These are phyloP conservation scores for sweet orange (Citrus sinensis) DNA, from an alignment of 345 rosid species.

Conservation along the genomic window DVS_A1.0 CM039167.1:6992001-6992500, in stretches of 20 bases:
- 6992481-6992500: background rate
- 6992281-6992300: background rate
- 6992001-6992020: constrained; percentile 89
- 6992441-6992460: background rate
- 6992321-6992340: background rate
- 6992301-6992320: background rate
- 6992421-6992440: background rate
- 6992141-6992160: background rate
- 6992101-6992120: background rate
- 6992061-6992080: constrained; percentile 26
- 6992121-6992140: background rate
- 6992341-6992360: constrained; percentile 41
- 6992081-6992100: background rate
- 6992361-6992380: constrained; percentile 63
- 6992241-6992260: background rate
- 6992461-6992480: background rate
- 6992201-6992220: background rate
- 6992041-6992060: constrained; percentile 85
- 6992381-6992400: constrained; percentile 70
- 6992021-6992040: constrained; percentile 67
- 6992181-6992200: background rate
- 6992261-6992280: background rate
- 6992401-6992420: constrained; percentile 38
- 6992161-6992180: background rate
- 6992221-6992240: background rate